A percentile compares a stretch with the other conserved stretches of the same genome.
Conservation (phyloP, 306 rosid species). For the Sindora glabra region DNA sequence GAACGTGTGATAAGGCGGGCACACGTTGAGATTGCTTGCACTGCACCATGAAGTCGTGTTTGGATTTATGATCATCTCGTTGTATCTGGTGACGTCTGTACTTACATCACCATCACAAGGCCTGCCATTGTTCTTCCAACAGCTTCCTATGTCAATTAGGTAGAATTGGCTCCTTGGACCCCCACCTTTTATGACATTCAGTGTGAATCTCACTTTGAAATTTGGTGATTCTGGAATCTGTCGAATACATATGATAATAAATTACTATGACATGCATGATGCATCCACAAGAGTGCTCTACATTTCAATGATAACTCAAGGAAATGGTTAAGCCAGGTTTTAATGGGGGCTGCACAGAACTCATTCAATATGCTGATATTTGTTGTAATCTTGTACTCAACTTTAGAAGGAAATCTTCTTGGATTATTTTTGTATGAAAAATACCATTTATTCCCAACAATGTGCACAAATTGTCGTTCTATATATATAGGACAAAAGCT, state of each 20-base stretch:
- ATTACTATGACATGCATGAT: not conserved
- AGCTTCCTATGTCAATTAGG: conserved; percentile 50
- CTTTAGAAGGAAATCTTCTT: not conserved
- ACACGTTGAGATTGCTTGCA: conserved; percentile 12
- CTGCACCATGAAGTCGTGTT: conserved; percentile 28
- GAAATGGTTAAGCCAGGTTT: not conserved
- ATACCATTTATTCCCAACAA: too few species aligned
- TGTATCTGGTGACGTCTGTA: conserved; percentile 44
- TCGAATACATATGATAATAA: not conserved
- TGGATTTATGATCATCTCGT: conserved; percentile 48
- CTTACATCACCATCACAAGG: conserved; percentile 46
- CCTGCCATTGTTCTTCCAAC: conserved; percentile 49
- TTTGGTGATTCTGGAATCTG: conserved; percentile 70
- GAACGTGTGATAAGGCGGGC: conserved; percentile 55
- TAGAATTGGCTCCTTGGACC: conserved; percentile 51
- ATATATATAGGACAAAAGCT: too few species aligned
- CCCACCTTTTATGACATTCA: conserved; percentile 38
- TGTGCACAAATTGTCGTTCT: too few species aligned
- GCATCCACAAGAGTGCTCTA: not conserved
- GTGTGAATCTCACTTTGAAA: conserved; percentile 38
- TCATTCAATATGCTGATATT: not conserved
- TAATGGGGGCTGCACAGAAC: not conserved
- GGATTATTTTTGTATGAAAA: not conserved
- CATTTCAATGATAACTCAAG: not conserved
- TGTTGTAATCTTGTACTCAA: not conserved